Evolutionary conservation across 2,329 filamentous ascomycete species (phyloP), one percentile per base, ranked within the genome.

Genomic region (Macrophomina pseudophaseolina): DNA sequence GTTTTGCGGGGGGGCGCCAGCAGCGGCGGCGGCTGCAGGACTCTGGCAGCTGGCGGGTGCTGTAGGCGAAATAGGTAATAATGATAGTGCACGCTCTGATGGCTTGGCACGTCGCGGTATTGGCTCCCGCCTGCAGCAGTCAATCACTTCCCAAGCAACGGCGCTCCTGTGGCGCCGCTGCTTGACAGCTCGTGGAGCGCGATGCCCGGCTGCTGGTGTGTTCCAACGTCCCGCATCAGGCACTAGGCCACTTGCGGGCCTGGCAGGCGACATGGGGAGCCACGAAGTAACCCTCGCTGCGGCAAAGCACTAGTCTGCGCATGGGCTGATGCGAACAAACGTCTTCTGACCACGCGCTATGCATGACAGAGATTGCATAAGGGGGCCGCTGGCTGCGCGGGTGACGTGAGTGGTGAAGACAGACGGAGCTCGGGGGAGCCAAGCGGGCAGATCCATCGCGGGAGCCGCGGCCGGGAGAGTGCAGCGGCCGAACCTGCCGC

Each of bases 161-260:
- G 60, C 60, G 48, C 60, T 64, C 48, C 46, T 35, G 58, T 62
- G 58, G 58, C 44, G 58, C 44, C 58, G 58, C 58, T 62, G 58
- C 58, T 62, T 62, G 58, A 62, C 58, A 62, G 67, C 68, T 62
- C 66, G 66, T 66, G 64, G 66, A 58, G 53, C 44, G 58, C 58
- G 38, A 48, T 56, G 60, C 60, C 48, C 60, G 49, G 60, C 62
- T 53, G 52, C 44, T 51, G 44, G 64, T 28, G 63, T 63, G 54
- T 60, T 58, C 66, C 53, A 68, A 58, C 64, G 54, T 68, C 68
- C 69, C 65, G 68, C 66, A 66, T 67, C 65, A 69, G 38, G 68
- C 70, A 63, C 70, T 67, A 66, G 42, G 64, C 62, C 54, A 53
- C 32, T 64, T 54, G 48, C 40, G 38, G 64, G 23, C 38, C 52